phyloP scores from a whole-genome alignment of 768 basidiomycete species.

The Agaricus bisporus region DNA sequence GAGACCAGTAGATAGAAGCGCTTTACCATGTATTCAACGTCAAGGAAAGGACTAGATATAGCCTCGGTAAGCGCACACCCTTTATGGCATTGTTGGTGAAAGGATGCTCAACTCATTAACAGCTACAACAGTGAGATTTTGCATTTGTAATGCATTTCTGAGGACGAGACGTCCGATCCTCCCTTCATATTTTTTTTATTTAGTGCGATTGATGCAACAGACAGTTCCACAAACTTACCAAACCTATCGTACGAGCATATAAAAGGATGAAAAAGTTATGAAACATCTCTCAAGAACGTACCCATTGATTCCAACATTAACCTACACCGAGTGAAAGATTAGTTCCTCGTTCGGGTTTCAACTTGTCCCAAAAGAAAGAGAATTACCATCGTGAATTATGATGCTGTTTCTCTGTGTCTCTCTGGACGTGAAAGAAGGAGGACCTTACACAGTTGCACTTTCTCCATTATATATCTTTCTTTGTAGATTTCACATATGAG shows the following conservation, averaged over 20 bases:
- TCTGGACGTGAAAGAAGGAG: no score
- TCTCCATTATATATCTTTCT: no score
- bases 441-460: no score
- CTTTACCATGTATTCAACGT: constrained; percentile 85
- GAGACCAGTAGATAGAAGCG: neutral
- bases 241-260: no score
- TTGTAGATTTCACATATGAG: no score
- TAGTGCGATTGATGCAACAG: no score
- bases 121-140: constrained; percentile 72
- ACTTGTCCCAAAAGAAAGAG: no score
- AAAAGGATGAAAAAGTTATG: no score
- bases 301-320: constrained; percentile 5
- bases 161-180: constrained; percentile 96
- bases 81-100: neutral
- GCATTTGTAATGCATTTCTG: constrained; percentile 75
- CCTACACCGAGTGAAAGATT: neutral
- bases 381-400: no score
- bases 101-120: constrained; percentile 71
- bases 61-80: neutral
- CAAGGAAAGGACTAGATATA: constrained; percentile 76
- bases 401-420: no score
- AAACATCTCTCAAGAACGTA: neutral
- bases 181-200: constrained; percentile 36
- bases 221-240: no score
- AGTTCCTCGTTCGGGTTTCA: no score